Base-by-base conservation (phyloP, 2,329 filamentous ascomycete species). In the Dothistroma septosporum region DNA sequence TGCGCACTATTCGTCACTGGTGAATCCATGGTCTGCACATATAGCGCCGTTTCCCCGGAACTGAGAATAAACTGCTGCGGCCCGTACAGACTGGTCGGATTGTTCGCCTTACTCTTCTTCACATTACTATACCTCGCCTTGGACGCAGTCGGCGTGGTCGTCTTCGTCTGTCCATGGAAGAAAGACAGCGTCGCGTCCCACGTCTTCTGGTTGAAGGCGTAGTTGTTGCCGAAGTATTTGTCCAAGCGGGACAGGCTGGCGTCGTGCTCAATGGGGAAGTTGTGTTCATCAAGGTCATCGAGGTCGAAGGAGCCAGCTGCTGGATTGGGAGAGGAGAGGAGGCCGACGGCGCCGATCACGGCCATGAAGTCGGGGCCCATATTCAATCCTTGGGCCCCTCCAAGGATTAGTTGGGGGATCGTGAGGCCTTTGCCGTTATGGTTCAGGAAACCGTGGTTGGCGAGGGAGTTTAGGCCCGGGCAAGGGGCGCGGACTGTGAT, bases 261-360 rank as follows among this genome's bases (percentile, higher is more conserved):
- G 57, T 74, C 73, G 63, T 75, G 72, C 61, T 76, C 73, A 50
- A 75, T 74, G 11, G 69, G 65, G 31, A 69, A 70, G 61, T 72
- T 68, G 57, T 74, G 59, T 16, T 49, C 57, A 35, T 68, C 67
- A 2, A 70, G 61, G 55, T 68, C 58, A 59, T 67, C 63, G 22
- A 70, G 63, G 48, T 67, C 65, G 61, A 70, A 70, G 8, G 60
- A 47, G 24, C 60, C 58, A 21, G 47, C 57, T 5, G 62, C 33
- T n/a, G 65, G 66, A 31, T 66, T 52, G 0, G 63, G 62, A 22
- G 66, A 64, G 12, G 68, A 66, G 14, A 68, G 58, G 11, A 70
- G 49, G 11, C 65, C 68, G 16, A 61, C 64, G 19, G 59, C 68
- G 22, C 67, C 67, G 48, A 70, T 63, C 41, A 62, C 60, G 19